A percentile compares a stretch with the other conserved stretches of the same genome.
phyloP scores from a whole-genome alignment of 768 basidiomycete genomes.

The Boletellus ananas region DNA sequence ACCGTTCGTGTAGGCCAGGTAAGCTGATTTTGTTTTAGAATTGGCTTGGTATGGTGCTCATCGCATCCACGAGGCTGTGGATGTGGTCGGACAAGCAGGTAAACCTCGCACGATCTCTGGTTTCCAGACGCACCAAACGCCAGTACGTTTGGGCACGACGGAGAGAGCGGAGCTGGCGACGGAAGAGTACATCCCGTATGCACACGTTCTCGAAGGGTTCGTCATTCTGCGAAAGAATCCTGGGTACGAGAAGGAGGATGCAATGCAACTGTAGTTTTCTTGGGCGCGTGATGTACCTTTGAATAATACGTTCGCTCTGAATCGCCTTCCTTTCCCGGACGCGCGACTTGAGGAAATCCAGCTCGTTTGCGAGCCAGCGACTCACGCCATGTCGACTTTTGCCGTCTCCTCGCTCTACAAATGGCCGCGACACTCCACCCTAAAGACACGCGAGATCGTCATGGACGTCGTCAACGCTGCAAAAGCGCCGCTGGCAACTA shows the following conservation, averaged over 20 bases:
- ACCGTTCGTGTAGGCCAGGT: slow-evolving; percentile 94
- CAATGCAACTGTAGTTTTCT: slow-evolving; percentile 63
- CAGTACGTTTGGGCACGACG: slow-evolving; percentile 90
- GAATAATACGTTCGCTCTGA: slow-evolving; percentile 1
- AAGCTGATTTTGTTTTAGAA: slow-evolving; percentile 16
- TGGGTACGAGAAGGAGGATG: slow-evolving; percentile 82
- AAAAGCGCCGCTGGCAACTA: slow-evolving; percentile 22
- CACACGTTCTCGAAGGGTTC: slow-evolving; percentile 87
- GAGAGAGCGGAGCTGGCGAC: slow-evolving; percentile 96
- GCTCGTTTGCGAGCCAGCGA: not conserved
- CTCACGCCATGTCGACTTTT: not conserved
- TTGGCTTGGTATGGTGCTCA: not conserved
- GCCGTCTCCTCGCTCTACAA: not conserved
- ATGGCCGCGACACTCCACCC: not conserved
- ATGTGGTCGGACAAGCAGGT: slow-evolving; percentile 96
- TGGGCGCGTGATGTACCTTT: not conserved
- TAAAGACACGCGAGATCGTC: slow-evolving; percentile 14
- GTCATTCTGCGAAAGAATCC: slow-evolving; percentile 91
- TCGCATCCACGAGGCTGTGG: slow-evolving; percentile 63
- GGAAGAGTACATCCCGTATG: slow-evolving; percentile 92
- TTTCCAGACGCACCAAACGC: slow-evolving; percentile 98
- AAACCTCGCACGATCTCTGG: slow-evolving; percentile 95
- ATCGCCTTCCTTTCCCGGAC: slow-evolving; percentile 2
- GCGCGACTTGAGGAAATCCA: not conserved
- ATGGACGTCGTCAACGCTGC: slow-evolving; percentile 21